phyloP scores from a whole-genome alignment of 2,329 filamentous ascomycete species.

The Xylariaceae sp. region DNA sequence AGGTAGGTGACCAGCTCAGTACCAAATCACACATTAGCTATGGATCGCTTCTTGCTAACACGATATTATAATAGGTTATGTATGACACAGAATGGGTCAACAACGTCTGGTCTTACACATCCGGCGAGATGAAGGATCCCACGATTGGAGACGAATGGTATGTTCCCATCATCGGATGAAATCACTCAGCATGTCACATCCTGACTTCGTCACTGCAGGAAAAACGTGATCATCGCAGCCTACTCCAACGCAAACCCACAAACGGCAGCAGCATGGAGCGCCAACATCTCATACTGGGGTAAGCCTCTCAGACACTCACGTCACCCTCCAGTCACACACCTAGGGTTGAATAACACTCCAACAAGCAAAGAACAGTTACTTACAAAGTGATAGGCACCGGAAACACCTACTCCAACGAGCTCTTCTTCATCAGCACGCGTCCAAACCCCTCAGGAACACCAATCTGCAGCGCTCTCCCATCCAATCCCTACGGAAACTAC shows the following conservation, averaged over 20 bases:
- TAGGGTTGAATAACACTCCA: neutral
- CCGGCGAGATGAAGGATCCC: conserved; percentile 6
- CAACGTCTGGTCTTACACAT: conserved; percentile 9
- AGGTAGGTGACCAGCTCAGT: conserved; percentile 1
- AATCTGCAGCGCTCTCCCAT: conserved; percentile 6
- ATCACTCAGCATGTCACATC: neutral
- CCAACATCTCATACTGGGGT: conserved; percentile 8
- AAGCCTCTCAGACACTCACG: neutral
- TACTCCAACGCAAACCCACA: conserved; percentile 9
- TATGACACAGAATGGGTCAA: conserved; percentile 9
- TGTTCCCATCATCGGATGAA: neutral
- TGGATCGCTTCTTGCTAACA: neutral
- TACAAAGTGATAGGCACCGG: conserved; percentile 1
- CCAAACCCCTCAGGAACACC: conserved; percentile 5
- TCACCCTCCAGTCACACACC: neutral
- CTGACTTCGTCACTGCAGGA: neutral
- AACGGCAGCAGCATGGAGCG: conserved; percentile 6
- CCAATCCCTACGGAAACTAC: conserved; percentile 7
- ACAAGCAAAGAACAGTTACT: neutral
- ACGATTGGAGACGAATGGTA: conserved; percentile 8
- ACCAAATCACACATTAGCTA: too few relatives aligned
- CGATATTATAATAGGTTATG: neutral
- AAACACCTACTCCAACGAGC: conserved; percentile 9
- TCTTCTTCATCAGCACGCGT: conserved; percentile 8
- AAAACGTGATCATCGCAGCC: conserved; percentile 9